Conservation (phyloP, 2,329 filamentous ascomycete genomes). For the Trichoderma sp. region DNA sequence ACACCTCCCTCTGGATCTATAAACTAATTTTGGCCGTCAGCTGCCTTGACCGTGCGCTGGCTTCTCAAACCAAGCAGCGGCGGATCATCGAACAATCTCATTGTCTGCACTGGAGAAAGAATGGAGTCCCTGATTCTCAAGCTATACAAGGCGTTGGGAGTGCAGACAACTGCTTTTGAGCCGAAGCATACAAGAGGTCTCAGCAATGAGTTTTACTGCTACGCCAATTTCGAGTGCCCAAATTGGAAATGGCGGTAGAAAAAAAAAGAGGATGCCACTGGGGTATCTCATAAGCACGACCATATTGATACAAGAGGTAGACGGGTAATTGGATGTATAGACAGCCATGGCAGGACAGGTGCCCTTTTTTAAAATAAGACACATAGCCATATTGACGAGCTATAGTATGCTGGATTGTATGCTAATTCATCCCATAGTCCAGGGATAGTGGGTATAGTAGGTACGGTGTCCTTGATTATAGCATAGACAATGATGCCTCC, state of each 20-base stretch:
- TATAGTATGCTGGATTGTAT: neutral
- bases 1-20: neutral
- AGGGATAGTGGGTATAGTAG: neutral
- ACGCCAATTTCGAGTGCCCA: constrained; percentile 70
- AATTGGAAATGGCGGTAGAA: constrained; percentile 43
- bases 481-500: neutral
- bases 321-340: neutral
- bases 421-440: neutral
- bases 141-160: constrained; percentile 63
- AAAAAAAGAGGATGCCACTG: neutral
- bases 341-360: neutral
- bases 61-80: constrained; percentile 48
- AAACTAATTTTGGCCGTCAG: constrained; percentile 43
- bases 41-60: constrained; percentile 73
- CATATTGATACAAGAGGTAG: neutral
- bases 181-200: constrained; percentile 68
- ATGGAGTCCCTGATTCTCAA: constrained; percentile 64
- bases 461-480: neutral
- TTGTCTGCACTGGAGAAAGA: constrained; percentile 75
- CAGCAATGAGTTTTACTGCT: constrained; percentile 79
- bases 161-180: constrained; percentile 65
- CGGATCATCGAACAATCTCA: constrained; percentile 40
- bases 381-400: neutral
- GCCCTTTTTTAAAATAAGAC: neutral
- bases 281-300: neutral